These are phyloP conservation scores for Coniochaeta sp. DNA, from an alignment of 2,329 filamentous ascomycete species.

Conservation along the genomic window DNA sequence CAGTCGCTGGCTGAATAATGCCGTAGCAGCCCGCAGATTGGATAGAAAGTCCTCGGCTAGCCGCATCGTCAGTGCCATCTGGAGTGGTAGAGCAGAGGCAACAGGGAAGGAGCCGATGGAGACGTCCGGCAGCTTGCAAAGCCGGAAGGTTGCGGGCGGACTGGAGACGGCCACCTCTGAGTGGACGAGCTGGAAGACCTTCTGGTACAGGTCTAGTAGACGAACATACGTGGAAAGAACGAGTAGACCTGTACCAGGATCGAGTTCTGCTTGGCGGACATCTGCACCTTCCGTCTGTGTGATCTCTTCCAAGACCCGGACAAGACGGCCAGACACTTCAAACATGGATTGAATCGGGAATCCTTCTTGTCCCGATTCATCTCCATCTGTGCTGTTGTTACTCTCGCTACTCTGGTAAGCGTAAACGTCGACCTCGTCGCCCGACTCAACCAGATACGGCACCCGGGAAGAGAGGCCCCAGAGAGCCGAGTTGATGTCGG, in stretches of 20 bases:
- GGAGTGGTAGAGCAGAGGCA: constrained; percentile 29
- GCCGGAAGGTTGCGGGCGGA: constrained; percentile 19
- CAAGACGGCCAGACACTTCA: constrained; percentile 27
- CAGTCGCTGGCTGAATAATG: not conserved
- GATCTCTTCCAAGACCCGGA: constrained; percentile 23
- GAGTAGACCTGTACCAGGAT: constrained; percentile 29
- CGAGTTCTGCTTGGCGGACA: constrained; percentile 10
- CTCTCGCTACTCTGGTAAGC: constrained; percentile 14
- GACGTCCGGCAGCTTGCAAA: constrained; percentile 32
- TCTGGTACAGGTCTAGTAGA: constrained; percentile 32
- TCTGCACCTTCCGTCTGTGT: constrained; percentile 2
- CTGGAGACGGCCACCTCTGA: constrained; percentile 17
- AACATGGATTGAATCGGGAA: constrained; percentile 35
- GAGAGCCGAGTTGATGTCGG: constrained; percentile 28
- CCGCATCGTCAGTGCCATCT: constrained; percentile 33
- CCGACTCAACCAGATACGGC: constrained; percentile 18
- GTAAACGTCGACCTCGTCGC: constrained; percentile 7
- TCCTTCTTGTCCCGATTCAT: constrained; percentile 6
- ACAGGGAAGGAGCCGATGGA: constrained; percentile 31
- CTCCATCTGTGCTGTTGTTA: not conserved
- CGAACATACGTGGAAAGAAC: constrained; percentile 29
- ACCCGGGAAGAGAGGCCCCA: constrained; percentile 27
- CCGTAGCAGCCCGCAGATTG: constrained; percentile 18
- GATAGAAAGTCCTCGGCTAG: constrained; percentile 32
- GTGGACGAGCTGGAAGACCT: constrained; percentile 27